Evolutionary conservation across 139 green algal species (phyloP).

Genomic region (Dunaliella primolecta): DNA sequence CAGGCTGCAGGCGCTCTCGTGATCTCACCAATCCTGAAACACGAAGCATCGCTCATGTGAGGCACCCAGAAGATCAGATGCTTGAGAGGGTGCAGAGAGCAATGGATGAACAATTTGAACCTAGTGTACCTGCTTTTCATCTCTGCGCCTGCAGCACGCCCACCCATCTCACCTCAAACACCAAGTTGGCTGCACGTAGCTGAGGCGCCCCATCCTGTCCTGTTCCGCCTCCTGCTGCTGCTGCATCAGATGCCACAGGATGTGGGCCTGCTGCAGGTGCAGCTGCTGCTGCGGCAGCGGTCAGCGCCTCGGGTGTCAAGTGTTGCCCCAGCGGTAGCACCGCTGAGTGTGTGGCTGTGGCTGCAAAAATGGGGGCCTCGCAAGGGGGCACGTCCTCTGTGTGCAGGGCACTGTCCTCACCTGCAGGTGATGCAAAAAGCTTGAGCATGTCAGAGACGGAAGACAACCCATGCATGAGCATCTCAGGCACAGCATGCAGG

Average conservation of each 20-base stretch:
- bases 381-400: slow-evolving; percentile 21
- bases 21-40: too few species aligned
- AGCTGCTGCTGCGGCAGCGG: background rate
- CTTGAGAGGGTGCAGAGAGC: too few species aligned
- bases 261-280: background rate
- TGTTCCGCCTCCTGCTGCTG: slow-evolving; percentile 9
- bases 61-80: too few species aligned
- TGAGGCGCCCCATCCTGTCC: background rate
- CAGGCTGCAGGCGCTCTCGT: too few species aligned
- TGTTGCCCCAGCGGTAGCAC: background rate
- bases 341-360: slow-evolving; percentile 16
- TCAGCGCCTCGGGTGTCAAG: background rate
- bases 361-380: slow-evolving; percentile 21
- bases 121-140: too few species aligned
- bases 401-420: slow-evolving; percentile 12
- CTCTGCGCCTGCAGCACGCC: too few species aligned
- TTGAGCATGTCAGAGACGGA: too few species aligned
- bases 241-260: background rate
- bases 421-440: background rate
- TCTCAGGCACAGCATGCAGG: too few species aligned
- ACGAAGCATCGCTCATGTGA: too few species aligned
- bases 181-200: background rate
- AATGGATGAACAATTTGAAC: too few species aligned
- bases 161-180: slow-evolving; percentile 6
- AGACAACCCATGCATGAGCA: too few species aligned